Evolutionary conservation across 148 eudicot genomes (phyloP).

Genomic region (Persicaria tinctoria): DNA sequence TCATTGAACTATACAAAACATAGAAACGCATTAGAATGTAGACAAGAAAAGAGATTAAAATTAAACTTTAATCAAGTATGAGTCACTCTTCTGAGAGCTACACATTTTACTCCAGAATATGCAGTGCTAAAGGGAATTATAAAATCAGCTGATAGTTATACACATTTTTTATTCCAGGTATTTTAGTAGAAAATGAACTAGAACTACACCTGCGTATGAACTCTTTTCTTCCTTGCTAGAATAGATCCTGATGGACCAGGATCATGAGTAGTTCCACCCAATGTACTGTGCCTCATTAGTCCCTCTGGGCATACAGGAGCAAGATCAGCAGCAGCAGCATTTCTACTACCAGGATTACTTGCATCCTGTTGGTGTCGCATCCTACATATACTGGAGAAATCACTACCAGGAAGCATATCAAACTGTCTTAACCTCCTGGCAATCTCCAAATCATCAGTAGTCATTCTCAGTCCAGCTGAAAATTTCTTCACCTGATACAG

Average conservation of each 20-base stretch:
- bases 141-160: background rate
- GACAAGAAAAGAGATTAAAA: background rate
- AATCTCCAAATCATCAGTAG: conserved; percentile 30
- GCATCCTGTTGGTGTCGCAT: conserved; percentile 27
- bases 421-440: conserved; percentile 30
- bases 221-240: conserved; percentile 56
- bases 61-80: background rate
- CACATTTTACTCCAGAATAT: background rate
- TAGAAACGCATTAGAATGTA: conserved; percentile 5
- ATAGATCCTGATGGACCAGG: conserved; percentile 41
- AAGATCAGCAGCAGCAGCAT: conserved; percentile 29
- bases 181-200: conserved; percentile 12
- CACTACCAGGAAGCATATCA: conserved; percentile 30
- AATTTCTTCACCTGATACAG: conserved; percentile 35
- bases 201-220: conserved; percentile 55
- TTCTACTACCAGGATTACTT: conserved; percentile 20
- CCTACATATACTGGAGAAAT: conserved; percentile 16
- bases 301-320: conserved; percentile 30
- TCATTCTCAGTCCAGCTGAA: conserved; percentile 40
- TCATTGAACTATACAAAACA: conserved; percentile 54
- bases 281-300: conserved; percentile 25
- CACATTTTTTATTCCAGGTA: background rate
- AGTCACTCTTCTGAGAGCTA: background rate
- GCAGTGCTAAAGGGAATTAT: background rate
- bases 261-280: conserved; percentile 35